phyloP scores from a whole-genome alignment of 495 filamentous ascomycete species.

The Astrothelium subdiscretum region DNA sequence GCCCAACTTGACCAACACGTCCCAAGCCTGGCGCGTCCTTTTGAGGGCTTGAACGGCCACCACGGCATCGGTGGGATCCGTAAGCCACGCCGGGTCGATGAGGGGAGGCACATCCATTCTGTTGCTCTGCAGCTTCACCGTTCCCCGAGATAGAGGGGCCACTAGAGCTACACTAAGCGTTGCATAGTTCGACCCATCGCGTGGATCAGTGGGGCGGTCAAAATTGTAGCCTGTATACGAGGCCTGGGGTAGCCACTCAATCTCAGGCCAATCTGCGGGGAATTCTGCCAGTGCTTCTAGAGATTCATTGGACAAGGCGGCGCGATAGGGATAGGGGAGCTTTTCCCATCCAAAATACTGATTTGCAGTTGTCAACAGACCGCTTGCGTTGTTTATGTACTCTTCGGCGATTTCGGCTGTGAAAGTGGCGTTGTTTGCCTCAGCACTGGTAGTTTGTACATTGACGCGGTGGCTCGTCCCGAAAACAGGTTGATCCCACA shows the following conservation, averaged over 20 bases:
- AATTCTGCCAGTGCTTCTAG: constrained; percentile 28
- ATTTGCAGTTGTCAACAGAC: constrained; percentile 2
- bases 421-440: background rate
- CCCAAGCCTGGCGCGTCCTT: constrained; percentile 36
- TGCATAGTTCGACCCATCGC: constrained; percentile 30
- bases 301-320: constrained; percentile 10
- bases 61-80: constrained; percentile 39
- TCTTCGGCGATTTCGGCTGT: background rate
- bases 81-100: constrained; percentile 46
- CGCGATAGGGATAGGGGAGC: constrained; percentile 11
- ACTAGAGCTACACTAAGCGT: constrained; percentile 32
- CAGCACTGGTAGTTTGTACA: constrained; percentile 1
- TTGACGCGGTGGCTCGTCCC: constrained; percentile 10
- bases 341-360: constrained; percentile 19
- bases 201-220: background rate
- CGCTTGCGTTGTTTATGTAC: constrained; percentile 1
- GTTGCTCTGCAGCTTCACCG: constrained; percentile 37
- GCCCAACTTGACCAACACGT: constrained; percentile 27
- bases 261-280: constrained; percentile 46
- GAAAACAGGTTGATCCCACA: constrained; percentile 21
- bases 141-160: constrained; percentile 40
- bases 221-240: constrained; percentile 17
- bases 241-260: constrained; percentile 34
- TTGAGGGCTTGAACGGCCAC: constrained; percentile 41
- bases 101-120: constrained; percentile 34